phyloP scores from a whole-genome alignment of 257 asterid species.

The Fraxinus cuspidata region DNA sequence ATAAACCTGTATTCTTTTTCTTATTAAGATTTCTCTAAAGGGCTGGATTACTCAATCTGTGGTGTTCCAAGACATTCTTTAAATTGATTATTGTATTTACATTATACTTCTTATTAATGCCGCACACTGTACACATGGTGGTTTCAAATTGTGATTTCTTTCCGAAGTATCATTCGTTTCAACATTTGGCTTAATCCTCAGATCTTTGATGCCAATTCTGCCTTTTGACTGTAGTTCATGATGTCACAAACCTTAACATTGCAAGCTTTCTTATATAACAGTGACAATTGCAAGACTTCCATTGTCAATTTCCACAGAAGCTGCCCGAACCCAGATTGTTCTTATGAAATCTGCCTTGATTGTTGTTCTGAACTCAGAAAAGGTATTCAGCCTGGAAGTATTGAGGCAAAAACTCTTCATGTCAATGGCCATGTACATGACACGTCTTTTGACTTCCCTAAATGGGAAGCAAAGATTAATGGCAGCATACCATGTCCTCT shows the following conservation, averaged over 20 bases:
- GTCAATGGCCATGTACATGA: slow-evolving; percentile 21
- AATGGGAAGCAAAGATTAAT: slow-evolving; percentile 51
- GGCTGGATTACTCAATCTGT: slow-evolving; percentile 7
- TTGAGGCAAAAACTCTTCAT: slow-evolving; percentile 28
- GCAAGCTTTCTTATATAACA: slow-evolving; percentile 38
- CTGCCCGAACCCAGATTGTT: slow-evolving; percentile 62
- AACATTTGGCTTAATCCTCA: neutral
- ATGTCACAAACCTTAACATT: slow-evolving; percentile 25
- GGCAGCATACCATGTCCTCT: slow-evolving; percentile 79
- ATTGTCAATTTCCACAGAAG: slow-evolving; percentile 75
- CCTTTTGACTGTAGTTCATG: slow-evolving; percentile 5
- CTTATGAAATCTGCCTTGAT: slow-evolving; percentile 67
- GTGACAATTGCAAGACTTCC: slow-evolving; percentile 82
- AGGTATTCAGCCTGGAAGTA: slow-evolving; percentile 50
- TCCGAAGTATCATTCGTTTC: neutral
- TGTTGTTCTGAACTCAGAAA: slow-evolving; percentile 75
- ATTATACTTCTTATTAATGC: neutral
- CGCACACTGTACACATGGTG: slow-evolving; percentile 4
- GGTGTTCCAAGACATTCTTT: slow-evolving; percentile 1
- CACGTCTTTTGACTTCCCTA: slow-evolving; percentile 26
- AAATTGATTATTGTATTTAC: neutral
- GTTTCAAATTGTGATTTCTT: neutral
- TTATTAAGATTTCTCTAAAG: neutral
- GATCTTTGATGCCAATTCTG: slow-evolving; percentile 10
- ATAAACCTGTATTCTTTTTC: neutral